Percentiles rank a stretch among this genome's conserved stretches.
Conservation (phyloP, 2,329 filamentous ascomycete species). For the Nothophoma quercina region DNA sequence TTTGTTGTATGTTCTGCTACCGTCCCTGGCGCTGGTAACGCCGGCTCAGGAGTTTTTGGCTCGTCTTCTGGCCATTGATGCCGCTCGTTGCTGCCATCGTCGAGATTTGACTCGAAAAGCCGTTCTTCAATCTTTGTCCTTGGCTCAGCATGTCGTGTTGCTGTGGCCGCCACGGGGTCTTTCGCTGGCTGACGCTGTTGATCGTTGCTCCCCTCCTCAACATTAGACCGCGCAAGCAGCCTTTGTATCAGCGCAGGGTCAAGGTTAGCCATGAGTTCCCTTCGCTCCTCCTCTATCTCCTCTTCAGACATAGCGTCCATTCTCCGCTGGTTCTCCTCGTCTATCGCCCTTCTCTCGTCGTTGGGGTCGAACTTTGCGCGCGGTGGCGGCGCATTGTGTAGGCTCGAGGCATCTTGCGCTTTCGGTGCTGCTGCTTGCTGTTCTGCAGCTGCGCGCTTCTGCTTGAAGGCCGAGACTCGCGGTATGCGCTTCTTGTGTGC, state of each 20-base stretch:
- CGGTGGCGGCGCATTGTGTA: constrained; percentile 21
- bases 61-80: constrained; percentile 22
- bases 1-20: background rate
- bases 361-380: constrained; percentile 40
- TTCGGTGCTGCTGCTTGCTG: constrained; percentile 25
- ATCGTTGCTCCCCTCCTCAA: constrained; percentile 68
- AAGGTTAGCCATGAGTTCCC: constrained; percentile 80
- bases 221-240: constrained; percentile 76
- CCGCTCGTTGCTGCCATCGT: constrained; percentile 18
- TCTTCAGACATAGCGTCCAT: constrained; percentile 79
- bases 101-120: constrained; percentile 5
- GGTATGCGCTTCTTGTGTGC: constrained; percentile 77
- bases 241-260: constrained; percentile 78
- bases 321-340: constrained; percentile 78
- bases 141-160: constrained; percentile 18
- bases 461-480: constrained; percentile 80
- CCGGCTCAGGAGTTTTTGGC: background rate
- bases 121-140: background rate
- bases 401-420: constrained; percentile 20
- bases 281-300: constrained; percentile 81
- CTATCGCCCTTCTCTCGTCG: constrained; percentile 75
- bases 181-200: constrained; percentile 39
- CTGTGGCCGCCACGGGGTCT: background rate
- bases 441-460: constrained; percentile 60
- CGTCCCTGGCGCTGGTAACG: background rate